Conservation (phyloP, 2,329 filamentous ascomycete species). For the Fusarium buharicum region DNA sequence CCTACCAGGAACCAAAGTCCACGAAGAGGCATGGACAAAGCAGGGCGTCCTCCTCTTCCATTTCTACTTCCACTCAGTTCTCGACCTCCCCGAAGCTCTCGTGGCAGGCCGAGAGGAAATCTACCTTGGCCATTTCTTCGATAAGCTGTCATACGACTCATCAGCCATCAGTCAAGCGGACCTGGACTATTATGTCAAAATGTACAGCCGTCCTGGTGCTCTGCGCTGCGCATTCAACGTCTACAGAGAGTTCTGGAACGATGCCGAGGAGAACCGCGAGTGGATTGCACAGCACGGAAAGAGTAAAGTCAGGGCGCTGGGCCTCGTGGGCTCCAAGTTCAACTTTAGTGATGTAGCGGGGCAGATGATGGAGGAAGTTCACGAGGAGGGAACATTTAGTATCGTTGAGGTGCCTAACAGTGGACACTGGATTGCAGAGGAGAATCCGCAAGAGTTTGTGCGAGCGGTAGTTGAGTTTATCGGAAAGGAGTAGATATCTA, state of each 20-base stretch:
- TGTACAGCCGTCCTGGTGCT: constrained; percentile 4
- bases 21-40: constrained; percentile 12
- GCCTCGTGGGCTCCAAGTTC: constrained; percentile 10
- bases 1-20: not conserved
- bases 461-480: constrained; percentile 16
- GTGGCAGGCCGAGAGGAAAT: constrained; percentile 17
- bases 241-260: constrained; percentile 9
- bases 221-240: constrained; percentile 12
- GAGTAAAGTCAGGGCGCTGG: constrained; percentile 16
- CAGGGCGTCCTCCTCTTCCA: constrained; percentile 13
- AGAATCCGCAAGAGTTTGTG: constrained; percentile 21
- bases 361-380: constrained; percentile 20
- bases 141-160: constrained; percentile 19
- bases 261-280: constrained; percentile 22
- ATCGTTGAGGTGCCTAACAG: constrained; percentile 15
- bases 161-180: constrained; percentile 14
- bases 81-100: constrained; percentile 20
- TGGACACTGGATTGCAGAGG: constrained; percentile 23
- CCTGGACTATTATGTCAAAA: constrained; percentile 4
- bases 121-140: constrained; percentile 24
- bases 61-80: constrained; percentile 14
- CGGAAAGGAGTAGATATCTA: not conserved
- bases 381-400: constrained; percentile 13
- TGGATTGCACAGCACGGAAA: constrained; percentile 27
- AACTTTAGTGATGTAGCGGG: constrained; percentile 22